Percentiles rank a stretch among this genome's conserved stretches.
Evolutionary conservation across 2,329 filamentous ascomycete genomes (phyloP).

Genomic region (Dactylellina sp.): DNA sequence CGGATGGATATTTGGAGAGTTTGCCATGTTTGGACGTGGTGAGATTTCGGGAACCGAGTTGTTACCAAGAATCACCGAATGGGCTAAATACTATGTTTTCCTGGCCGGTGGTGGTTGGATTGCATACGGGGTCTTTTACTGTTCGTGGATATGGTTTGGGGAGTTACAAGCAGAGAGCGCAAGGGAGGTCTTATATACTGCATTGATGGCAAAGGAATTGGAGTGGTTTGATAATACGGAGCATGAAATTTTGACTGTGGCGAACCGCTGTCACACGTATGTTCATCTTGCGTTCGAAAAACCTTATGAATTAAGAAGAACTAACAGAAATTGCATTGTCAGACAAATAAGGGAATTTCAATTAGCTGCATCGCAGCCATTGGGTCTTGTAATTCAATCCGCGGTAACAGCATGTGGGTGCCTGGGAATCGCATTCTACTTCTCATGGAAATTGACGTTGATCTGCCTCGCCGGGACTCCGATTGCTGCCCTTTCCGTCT

Average conservation of each 20-base stretch:
- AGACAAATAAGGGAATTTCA: conserved; percentile 88
- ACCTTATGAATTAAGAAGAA: conserved; percentile 66
- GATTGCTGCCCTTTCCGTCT: conserved; percentile 68
- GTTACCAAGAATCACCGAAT: conserved; percentile 69
- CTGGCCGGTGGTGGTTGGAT: conserved; percentile 76
- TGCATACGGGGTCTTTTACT: conserved; percentile 74
- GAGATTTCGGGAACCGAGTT: conserved; percentile 68
- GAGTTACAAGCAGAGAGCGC: conserved; percentile 80
- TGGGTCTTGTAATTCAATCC: conserved; percentile 77
- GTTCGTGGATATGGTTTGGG: conserved; percentile 80
- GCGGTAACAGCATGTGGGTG: conserved; percentile 74
- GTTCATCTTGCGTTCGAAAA: not conserved
- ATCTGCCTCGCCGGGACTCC: conserved; percentile 81
- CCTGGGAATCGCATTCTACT: conserved; percentile 78
- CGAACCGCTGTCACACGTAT: conserved; percentile 51
- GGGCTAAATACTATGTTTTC: conserved; percentile 66
- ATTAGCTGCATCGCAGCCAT: conserved; percentile 79
- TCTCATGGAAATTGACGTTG: conserved; percentile 85
- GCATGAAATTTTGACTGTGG: conserved; percentile 68
- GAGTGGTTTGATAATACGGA: conserved; percentile 82
- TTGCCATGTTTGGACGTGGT: conserved; percentile 75
- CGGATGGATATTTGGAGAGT: conserved; percentile 65
- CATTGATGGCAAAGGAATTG: conserved; percentile 78
- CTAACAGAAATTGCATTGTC: conserved; percentile 74
- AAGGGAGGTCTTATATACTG: conserved; percentile 74